Conservation (phyloP, 1,284 basidiomycete species). For the Austroboletus novae-zelandiae region DNA sequence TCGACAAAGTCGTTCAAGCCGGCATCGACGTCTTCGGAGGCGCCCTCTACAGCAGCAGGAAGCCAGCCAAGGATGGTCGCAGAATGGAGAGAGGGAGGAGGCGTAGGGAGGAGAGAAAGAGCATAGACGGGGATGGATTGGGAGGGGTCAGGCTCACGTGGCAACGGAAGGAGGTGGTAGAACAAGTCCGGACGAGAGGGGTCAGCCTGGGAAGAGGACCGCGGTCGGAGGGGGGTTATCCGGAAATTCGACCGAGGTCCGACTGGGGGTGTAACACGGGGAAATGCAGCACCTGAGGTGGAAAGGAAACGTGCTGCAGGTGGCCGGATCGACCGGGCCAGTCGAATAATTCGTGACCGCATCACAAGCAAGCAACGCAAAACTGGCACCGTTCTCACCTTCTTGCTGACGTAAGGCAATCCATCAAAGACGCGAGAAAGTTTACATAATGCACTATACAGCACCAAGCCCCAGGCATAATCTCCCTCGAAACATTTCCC, state of each 20-base stretch:
- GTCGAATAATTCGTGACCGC: slow-evolving; percentile 7
- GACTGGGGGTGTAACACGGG: background rate
- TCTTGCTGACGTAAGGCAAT: background rate
- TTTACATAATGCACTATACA: slow-evolving; percentile 37
- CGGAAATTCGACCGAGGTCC: background rate
- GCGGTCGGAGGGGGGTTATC: slow-evolving; percentile 7
- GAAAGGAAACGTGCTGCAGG: background rate
- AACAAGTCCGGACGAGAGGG: slow-evolving; percentile 61
- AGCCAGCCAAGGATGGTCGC: slow-evolving; percentile 68
- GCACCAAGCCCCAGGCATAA: slow-evolving; percentile 30
- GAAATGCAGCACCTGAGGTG: background rate
- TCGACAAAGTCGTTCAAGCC: slow-evolving; percentile 67
- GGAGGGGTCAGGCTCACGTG: slow-evolving; percentile 48
- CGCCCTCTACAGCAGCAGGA: slow-evolving; percentile 45
- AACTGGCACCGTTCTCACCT: background rate
- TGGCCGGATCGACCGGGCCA: background rate
- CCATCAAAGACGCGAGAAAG: slow-evolving; percentile 19
- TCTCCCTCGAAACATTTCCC: slow-evolving; percentile 7
- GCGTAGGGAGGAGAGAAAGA: slow-evolving; percentile 53
- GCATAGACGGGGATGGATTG: slow-evolving; percentile 51
- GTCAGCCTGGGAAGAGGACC: slow-evolving; percentile 38
- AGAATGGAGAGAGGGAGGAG: slow-evolving; percentile 46
- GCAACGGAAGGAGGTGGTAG: slow-evolving; percentile 61
- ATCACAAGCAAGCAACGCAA: slow-evolving; percentile 4
- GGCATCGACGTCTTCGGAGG: slow-evolving; percentile 36